Evolutionary conservation across 108 stramenopile species (phyloP), one percentile per base, ranked within the genome.

Genomic region (Nitzschia putrida): DNA sequence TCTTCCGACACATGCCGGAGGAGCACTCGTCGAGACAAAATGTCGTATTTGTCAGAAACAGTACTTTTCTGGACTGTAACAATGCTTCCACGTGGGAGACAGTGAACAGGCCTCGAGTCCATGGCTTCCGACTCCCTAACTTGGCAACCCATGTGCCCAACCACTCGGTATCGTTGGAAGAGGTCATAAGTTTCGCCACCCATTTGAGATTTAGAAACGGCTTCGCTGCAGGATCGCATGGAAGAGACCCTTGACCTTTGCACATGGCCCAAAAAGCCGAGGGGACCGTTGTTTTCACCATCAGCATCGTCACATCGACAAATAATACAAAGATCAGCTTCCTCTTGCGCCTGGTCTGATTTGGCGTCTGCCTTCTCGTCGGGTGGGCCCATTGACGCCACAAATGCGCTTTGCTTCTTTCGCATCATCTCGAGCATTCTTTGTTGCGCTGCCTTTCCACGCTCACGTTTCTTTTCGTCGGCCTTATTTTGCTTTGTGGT

Each of bases 61-160:
- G 77, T 84, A 16, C 74, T 80, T 59, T 88, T 79, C 24, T 87
- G 51, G 3, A 90, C 80, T 25, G 83, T 82, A 24, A 94, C 93
- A 68, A 94, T 82, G 42, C 85, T 85, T 49, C 93, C 93, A 55
- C 73, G 52, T n/a, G 90, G 88, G 10, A 94, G 63, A 66, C 89
- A 90, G 24, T 73, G 69, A 7, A 94, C 60, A 44, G 93, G 93
- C n/a, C 68, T 83, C 42, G 90, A 91, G 70, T 87, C 89, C 82
- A 94, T 87, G 10, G 89, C 84, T 64, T 90, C 87, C 11, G 87
- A 85, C 52, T 87, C 85, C 42, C 93, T 85, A 49, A 94, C 88
- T 83, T 94, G 94, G 53, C 94, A 95, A 34, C 94, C 94, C 72
- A 84, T 85, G 64, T 91, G 86, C 9, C 94, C 94, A 42, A 91